These are phyloP conservation scores for Luzula sylvatica DNA, from an alignment of 176 grass and related monocot genomes.

Conservation along the genomic window DNA sequence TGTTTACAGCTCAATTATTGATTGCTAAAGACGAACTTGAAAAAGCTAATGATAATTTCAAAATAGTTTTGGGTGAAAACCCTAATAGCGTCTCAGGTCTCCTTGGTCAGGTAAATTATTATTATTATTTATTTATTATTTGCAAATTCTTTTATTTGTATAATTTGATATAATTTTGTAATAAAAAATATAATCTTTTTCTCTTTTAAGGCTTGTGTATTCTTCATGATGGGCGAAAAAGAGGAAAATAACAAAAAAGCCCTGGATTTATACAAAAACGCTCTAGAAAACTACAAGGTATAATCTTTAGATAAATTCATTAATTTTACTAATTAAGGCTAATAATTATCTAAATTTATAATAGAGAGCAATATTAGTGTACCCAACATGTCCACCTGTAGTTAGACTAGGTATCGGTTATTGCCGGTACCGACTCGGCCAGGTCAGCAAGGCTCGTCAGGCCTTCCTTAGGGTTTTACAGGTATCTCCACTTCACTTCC, in stretches of 20 bases:
- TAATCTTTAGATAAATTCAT: neutral
- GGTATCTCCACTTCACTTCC: conserved; percentile 23
- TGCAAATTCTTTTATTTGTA: conserved; percentile 3
- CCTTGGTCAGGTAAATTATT: conserved; percentile 78
- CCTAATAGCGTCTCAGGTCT: conserved; percentile 71
- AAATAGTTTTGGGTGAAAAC: conserved; percentile 81
- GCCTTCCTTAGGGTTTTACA: conserved; percentile 87
- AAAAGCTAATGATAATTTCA: conserved; percentile 68
- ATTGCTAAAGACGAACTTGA: conserved; percentile 75
- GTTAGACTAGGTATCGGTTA: conserved; percentile 89
- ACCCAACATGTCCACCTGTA: conserved; percentile 59
- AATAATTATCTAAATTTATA: conserved; percentile 3
- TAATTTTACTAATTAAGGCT: neutral
- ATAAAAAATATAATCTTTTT: neutral
- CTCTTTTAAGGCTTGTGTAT: conserved; percentile 70
- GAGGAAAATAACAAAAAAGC: conserved; percentile 81
- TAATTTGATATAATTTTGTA: neutral
- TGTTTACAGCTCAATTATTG: conserved; percentile 68
- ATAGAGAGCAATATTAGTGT: conserved; percentile 56
- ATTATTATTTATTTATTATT: neutral
- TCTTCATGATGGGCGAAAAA: conserved; percentile 63
- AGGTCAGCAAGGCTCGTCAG: conserved; percentile 74
- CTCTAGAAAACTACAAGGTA: conserved; percentile 87
- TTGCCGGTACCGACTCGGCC: conserved; percentile 91
- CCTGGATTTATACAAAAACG: conserved; percentile 62